phyloP scores from a whole-genome alignment of 192 early-diverging fungal species.

The Jimgerdemannia lactiflua region DNA sequence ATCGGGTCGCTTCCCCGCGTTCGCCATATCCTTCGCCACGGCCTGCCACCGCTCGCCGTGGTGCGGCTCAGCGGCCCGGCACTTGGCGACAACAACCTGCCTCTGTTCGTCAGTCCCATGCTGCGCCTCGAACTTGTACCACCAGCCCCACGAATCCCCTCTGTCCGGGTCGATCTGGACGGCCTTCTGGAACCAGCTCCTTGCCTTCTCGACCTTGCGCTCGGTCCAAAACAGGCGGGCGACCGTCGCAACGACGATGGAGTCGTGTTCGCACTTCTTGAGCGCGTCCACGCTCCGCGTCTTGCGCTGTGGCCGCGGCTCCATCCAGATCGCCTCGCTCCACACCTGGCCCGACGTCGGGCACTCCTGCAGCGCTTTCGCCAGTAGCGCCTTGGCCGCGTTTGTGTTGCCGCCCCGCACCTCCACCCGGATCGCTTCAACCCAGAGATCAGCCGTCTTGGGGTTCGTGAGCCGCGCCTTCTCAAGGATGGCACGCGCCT shows the following conservation, averaged over 20 bases:
- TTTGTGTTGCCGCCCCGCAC: conserved; percentile 63
- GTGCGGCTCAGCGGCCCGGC: conserved; percentile 75
- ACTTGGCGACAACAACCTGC: conserved; percentile 59
- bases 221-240: conserved; percentile 94
- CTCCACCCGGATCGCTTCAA: conserved; percentile 79
- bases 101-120: conserved; percentile 64
- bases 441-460: conserved; percentile 80
- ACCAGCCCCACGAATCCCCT: conserved; percentile 97
- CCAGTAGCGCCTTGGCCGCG: conserved; percentile 71
- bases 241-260: conserved; percentile 73
- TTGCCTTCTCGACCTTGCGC: conserved; percentile 89
- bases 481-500: conserved; percentile 84
- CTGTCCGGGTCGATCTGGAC: conserved; percentile 78
- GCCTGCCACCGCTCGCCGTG: conserved; percentile 91
- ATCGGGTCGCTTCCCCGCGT: conserved; percentile 64
- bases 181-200: conserved; percentile 89
- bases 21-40: conserved; percentile 72
- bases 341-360: conserved; percentile 82
- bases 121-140: conserved; percentile 84
- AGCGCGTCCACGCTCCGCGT: conserved; percentile 87
- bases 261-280: conserved; percentile 87
- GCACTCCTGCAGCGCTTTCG: conserved; percentile 94
- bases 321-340: conserved; percentile 85
- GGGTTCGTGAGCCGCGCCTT: conserved; percentile 82
- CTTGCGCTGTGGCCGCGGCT: conserved; percentile 84